phyloP scores from a whole-genome alignment of 2,329 filamentous ascomycete species.

The Sordariomycetes sp. region DNA sequence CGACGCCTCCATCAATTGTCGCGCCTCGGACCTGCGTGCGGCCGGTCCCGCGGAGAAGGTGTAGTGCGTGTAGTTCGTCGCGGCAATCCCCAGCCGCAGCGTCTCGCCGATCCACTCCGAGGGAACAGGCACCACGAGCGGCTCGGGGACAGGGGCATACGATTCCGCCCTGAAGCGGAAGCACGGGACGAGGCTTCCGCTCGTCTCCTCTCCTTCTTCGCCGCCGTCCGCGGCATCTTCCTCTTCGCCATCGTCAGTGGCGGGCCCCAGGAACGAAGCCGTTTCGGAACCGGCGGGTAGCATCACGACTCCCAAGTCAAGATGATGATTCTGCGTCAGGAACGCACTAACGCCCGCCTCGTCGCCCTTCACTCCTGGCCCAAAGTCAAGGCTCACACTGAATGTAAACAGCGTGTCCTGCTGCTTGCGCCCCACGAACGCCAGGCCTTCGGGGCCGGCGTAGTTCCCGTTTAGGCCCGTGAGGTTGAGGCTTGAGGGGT shows the following conservation, averaged over 20 bases:
- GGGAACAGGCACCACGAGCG: slow-evolving; percentile 23
- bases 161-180: slow-evolving; percentile 30
- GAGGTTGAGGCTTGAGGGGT: slow-evolving; percentile 35
- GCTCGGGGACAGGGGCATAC: slow-evolving; percentile 21
- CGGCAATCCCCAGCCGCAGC: slow-evolving; percentile 26
- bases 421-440: slow-evolving; percentile 40
- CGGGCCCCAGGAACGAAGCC: background rate
- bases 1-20: slow-evolving; percentile 16
- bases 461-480: slow-evolving; percentile 22
- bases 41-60: slow-evolving; percentile 22
- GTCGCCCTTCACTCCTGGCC: slow-evolving; percentile 20
- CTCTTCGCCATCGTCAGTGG: background rate
- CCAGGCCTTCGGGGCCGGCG: slow-evolving; percentile 27
- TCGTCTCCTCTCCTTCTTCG: background rate
- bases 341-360: slow-evolving; percentile 40
- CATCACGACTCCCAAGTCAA: slow-evolving; percentile 28
- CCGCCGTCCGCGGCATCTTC: background rate
- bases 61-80: slow-evolving; percentile 31
- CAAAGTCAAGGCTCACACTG: slow-evolving; percentile 29
- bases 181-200: slow-evolving; percentile 18
- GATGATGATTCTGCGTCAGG: slow-evolving; percentile 37
- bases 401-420: slow-evolving; percentile 40
- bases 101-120: slow-evolving; percentile 17
- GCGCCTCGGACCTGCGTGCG: slow-evolving; percentile 14
- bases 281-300: slow-evolving; percentile 16